phyloP scores from a whole-genome alignment of 345 rosid genomes.

The Pseudoturritis turrita region DNA sequence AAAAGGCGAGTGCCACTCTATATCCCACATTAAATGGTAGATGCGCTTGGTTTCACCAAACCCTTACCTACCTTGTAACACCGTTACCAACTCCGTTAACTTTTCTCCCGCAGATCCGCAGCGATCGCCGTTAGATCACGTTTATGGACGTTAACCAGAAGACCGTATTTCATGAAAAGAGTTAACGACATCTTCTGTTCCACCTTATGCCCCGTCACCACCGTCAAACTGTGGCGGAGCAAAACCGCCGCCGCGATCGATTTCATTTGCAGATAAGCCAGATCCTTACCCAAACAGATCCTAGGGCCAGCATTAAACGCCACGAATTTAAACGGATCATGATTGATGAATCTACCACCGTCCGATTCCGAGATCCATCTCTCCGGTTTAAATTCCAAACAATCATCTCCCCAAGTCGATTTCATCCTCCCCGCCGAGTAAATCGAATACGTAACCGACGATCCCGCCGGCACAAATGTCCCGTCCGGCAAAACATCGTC shows the following conservation, averaged over 20 bases:
- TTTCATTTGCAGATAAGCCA: conserved; percentile 92
- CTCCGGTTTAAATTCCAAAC: conserved; percentile 78
- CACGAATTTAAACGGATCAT: conserved; percentile 73
- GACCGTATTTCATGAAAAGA: conserved; percentile 84
- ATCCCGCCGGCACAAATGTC: conserved; percentile 82
- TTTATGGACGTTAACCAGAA: conserved; percentile 52
- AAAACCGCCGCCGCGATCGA: conserved; percentile 77
- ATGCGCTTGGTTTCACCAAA: conserved; percentile 17
- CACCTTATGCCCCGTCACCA: conserved; percentile 69
- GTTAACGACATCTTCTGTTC: conserved; percentile 99
- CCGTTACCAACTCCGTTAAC: conserved; percentile 37
- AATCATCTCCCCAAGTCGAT: conserved; percentile 89
- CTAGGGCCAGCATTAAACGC: conserved; percentile 97
- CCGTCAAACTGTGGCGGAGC: conserved; percentile 60
- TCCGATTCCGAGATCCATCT: conserved; percentile 73
- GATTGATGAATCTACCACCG: conserved; percentile 54
- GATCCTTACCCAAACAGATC: conserved; percentile 74
- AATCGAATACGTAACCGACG: conserved; percentile 84
- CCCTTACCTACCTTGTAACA: conserved; percentile 19
- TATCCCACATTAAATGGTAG: conserved; percentile 22
- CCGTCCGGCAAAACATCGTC: conserved; percentile 92
- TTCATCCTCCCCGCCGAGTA: conserved; percentile 89
- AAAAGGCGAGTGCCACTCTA: conserved; percentile 12
- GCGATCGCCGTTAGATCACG: conserved; percentile 51
- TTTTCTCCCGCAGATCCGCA: conserved; percentile 31